Percentiles rank a stretch among this genome's conserved stretches.
Evolutionary conservation across 495 filamentous ascomycete genomes (phyloP).

Genomic region (Parmelia sp.): DNA sequence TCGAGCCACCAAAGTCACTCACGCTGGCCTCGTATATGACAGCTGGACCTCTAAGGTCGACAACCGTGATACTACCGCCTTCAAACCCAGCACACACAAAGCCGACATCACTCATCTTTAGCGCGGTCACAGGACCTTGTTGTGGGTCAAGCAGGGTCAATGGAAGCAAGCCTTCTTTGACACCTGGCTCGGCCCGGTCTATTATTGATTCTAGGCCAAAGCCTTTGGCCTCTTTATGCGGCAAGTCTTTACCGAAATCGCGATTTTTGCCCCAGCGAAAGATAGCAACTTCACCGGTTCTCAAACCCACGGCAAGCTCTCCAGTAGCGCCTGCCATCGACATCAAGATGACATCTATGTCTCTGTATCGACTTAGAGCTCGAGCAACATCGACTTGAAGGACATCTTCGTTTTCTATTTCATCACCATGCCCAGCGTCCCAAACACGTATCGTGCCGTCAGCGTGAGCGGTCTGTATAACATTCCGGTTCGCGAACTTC

Average conservation of each 20-base stretch:
- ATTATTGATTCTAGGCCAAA: conserved; percentile 64
- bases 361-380: conserved; percentile 73
- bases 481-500: conserved; percentile 70
- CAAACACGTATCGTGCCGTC: conserved; percentile 84
- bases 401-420: conserved; percentile 77
- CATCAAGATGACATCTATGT: conserved; percentile 67
- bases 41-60: conserved; percentile 82
- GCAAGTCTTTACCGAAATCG: conserved; percentile 50
- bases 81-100: conserved; percentile 86
- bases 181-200: conserved; percentile 65
- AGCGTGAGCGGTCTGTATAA: conserved; percentile 75
- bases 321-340: conserved; percentile 69
- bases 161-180: conserved; percentile 79
- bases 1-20: conserved; percentile 58
- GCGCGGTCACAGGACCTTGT: conserved; percentile 66
- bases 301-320: conserved; percentile 78
- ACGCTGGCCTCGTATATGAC: conserved; percentile 72
- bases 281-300: conserved; percentile 73
- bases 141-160: conserved; percentile 73
- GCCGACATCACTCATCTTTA: conserved; percentile 82
- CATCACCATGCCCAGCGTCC: conserved; percentile 85
- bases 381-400: conserved; percentile 81
- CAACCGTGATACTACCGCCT: conserved; percentile 65
- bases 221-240: conserved; percentile 47
- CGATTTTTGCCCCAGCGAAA: conserved; percentile 82